Base-by-base conservation (phyloP, 352 stramenopile genomes). In the Phytophthora sp. region DNA sequence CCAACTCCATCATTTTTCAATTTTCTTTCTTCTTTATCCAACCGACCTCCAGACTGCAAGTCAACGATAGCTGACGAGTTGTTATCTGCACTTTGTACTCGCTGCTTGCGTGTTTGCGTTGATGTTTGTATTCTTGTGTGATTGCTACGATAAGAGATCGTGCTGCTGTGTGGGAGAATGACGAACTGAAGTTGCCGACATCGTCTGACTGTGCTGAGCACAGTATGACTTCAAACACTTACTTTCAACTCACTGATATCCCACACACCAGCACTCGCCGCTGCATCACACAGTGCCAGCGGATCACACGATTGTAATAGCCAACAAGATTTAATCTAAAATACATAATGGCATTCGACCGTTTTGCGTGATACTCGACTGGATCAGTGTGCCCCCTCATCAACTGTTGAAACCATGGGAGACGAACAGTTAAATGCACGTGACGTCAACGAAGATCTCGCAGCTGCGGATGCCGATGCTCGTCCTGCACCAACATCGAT, bases 191-290 rank as follows among this genome's bases (percentile, higher is more conserved):
- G 42, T 64, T 71, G 65, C 59, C 61, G 66, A 74, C 66, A 74
- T 74, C 66, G 61, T 71, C 67, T 62, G 62, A 74, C 66, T 43
- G 62, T 62, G 66, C 55, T 76, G 67, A 69, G 62, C 67, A 62
- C 53, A 46, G 24, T 45, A 65, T 69, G 59, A 74, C 58, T 43
- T 68, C 20, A 58, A 64, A 69, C 13, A 24, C 38, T 54, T 54
- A 44, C 26, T 48, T 44, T 55, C 45, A 64, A 57, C 62, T 66
- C 55, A 44, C 62, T 32, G 43, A 63, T 42, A 63, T 18, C 26
- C 43, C 46, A 41, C 18, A 32, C 12, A 38, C 17, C 50, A 37
- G 3, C 41, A 10, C 32, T 30, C 10, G 4, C n/a, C n/a, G n/a
- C n/a, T n/a, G n/a, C n/a, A n/a, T n/a, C n/a, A n/a, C n/a, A n/a